Evolutionary conservation across 2,329 filamentous ascomycete genomes (phyloP).

Genomic region (Pseudogymnoascus sp.): DNA sequence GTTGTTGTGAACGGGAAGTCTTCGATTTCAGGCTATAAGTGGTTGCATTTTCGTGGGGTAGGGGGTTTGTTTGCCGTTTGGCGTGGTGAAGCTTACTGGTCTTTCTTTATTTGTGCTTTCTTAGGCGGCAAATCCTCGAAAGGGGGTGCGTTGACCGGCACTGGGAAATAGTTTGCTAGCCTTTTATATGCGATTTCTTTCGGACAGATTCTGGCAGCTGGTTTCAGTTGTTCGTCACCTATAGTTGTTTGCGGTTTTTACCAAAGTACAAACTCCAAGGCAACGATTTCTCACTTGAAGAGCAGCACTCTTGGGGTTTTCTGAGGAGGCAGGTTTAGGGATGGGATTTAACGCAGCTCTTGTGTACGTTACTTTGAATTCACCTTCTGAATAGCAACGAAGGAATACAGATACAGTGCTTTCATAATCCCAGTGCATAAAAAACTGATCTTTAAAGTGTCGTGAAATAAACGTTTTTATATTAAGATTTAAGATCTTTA

Average conservation of each 20-base stretch:
- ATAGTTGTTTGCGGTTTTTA: background rate
- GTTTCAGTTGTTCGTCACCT: conserved; percentile 1
- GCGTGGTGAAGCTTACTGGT: background rate
- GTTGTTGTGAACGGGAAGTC: background rate
- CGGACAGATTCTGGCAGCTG: background rate
- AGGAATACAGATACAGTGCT: background rate
- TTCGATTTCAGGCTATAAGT: background rate
- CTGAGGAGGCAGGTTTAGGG: background rate
- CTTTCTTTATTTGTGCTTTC: background rate
- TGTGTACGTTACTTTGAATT: background rate
- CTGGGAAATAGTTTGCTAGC: background rate
- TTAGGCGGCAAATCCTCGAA: background rate
- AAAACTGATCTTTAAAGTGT: background rate
- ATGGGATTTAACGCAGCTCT: background rate
- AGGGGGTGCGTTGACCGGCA: background rate
- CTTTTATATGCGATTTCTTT: conserved; percentile 1
- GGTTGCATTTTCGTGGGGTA: background rate
- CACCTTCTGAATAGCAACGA: background rate
- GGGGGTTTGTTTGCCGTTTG: background rate
- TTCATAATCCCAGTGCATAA: background rate
- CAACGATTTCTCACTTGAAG: background rate
- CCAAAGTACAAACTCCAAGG: background rate
- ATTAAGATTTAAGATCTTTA: background rate
- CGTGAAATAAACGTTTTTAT: background rate
- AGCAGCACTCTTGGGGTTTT: background rate